Percentiles rank a stretch among this genome's conserved stretches.
These are phyloP conservation scores for Xylaria intraflava DNA, from an alignment of 495 filamentous ascomycete species.

Conservation along the genomic window DNA sequence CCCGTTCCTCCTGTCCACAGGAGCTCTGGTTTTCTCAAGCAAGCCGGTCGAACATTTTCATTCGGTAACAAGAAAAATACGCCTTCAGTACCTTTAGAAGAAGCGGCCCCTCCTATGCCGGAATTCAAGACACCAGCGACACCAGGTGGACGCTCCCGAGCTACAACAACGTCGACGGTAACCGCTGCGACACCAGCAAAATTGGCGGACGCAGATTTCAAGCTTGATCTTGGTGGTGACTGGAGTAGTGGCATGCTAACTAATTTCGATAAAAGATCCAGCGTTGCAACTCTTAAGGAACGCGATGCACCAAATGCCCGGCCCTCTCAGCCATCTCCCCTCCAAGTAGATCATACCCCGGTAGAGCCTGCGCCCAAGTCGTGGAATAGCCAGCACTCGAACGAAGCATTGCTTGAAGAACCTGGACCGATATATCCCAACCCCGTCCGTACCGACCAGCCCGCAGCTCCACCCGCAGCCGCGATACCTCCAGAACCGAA, in stretches of 20 bases:
- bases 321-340: constrained; percentile 46
- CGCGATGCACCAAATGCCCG: constrained; percentile 34
- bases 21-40: constrained; percentile 50
- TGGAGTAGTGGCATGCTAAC: constrained; percentile 59
- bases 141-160: constrained; percentile 34
- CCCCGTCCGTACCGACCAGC: constrained; percentile 11
- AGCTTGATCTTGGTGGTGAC: constrained; percentile 51
- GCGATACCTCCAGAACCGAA: constrained; percentile 38
- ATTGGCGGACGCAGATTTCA: constrained; percentile 53
- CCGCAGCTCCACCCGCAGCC: constrained; percentile 16
- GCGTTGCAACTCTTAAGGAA: constrained; percentile 35
- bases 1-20: constrained; percentile 54
- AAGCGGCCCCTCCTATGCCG: constrained; percentile 32
- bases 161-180: constrained; percentile 43
- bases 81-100: constrained; percentile 39
- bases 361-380: constrained; percentile 59
- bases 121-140: constrained; percentile 23
- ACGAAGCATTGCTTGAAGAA: constrained; percentile 51
- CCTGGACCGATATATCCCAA: constrained; percentile 30
- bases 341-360: constrained; percentile 51
- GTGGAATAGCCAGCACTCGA: constrained; percentile 61
- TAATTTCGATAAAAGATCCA: constrained; percentile 52
- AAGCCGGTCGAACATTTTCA: constrained; percentile 68
- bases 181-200: constrained; percentile 68
- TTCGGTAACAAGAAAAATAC: constrained; percentile 53